These are phyloP conservation scores for Mrakiaceae sp. DNA, from an alignment of 1,284 basidiomycete species.

Conservation along the genomic window DNA sequence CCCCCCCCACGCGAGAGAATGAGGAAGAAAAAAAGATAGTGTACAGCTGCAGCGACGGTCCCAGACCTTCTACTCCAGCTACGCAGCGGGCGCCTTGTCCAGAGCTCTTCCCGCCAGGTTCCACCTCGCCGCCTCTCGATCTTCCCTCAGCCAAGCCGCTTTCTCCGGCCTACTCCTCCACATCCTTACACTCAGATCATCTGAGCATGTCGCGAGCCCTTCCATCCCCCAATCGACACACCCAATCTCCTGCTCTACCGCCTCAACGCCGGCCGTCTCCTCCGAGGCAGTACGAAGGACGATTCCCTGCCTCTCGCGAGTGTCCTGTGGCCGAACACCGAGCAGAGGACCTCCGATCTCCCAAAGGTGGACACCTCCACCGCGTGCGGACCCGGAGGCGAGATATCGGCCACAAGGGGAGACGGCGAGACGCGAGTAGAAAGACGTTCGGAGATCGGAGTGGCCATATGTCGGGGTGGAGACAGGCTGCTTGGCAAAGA, in stretches of 20 bases:
- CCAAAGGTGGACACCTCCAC: conserved; percentile 30
- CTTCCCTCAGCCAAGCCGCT: neutral
- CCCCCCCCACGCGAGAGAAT: too few relatives aligned
- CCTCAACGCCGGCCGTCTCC: neutral
- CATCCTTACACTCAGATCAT: neutral
- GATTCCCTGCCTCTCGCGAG: neutral
- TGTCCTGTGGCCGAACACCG: neutral
- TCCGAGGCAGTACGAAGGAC: neutral
- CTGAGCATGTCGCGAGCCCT: too few relatives aligned
- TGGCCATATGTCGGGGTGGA: conserved; percentile 27
- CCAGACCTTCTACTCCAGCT: too few relatives aligned
- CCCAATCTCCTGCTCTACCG: neutral
- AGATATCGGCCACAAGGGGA: conserved; percentile 31
- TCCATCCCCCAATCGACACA: neutral
- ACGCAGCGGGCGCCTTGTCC: neutral
- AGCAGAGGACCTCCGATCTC: conserved; percentile 19
- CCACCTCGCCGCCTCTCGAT: neutral
- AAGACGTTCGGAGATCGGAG: conserved; percentile 27
- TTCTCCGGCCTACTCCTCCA: neutral
- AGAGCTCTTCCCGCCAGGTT: neutral
- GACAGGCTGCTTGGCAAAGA: too few relatives aligned
- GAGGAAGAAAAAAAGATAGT: too few relatives aligned
- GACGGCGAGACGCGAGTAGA: conserved; percentile 31
- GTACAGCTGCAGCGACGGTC: too few relatives aligned
- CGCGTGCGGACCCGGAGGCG: conserved; percentile 27